phyloP scores from a whole-genome alignment of 352 stramenopile genomes.

The Phytophthora sp. region DNA sequence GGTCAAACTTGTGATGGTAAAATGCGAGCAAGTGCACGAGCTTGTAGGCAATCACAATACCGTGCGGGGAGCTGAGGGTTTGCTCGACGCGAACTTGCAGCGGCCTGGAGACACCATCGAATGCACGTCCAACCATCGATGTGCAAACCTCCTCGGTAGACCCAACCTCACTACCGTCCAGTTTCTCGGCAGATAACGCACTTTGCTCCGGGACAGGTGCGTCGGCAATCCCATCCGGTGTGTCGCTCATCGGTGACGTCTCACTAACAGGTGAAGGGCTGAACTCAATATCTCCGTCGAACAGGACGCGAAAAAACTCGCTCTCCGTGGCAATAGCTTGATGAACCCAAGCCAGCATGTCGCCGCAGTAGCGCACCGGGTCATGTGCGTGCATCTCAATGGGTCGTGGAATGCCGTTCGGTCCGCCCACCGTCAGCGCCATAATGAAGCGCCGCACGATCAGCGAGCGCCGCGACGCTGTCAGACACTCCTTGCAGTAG shows the following conservation, averaged over 20 bases:
- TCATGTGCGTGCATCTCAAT: slow-evolving; percentile 91
- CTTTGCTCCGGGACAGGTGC: not conserved
- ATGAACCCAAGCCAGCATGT: slow-evolving; percentile 92
- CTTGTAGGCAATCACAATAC: slow-evolving; percentile 67
- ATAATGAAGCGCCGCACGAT: slow-evolving; percentile 80
- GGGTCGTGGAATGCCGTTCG: slow-evolving; percentile 75
- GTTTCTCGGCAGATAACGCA: not conserved
- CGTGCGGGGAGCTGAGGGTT: slow-evolving; percentile 55
- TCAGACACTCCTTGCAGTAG: slow-evolving; percentile 86
- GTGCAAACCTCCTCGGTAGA: slow-evolving; percentile 17
- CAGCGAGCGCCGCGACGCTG: slow-evolving; percentile 51
- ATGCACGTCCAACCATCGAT: slow-evolving; percentile 64
- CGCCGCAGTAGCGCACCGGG: slow-evolving; percentile 84
- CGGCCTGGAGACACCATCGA: slow-evolving; percentile 65
- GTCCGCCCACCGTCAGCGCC: slow-evolving; percentile 73
- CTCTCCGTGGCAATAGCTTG: slow-evolving; percentile 81
- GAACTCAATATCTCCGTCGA: slow-evolving; percentile 63
- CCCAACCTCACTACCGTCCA: not conserved
- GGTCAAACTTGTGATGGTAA: slow-evolving; percentile 65
- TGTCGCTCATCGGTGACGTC: not conserved
- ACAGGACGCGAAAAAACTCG: slow-evolving; percentile 84
- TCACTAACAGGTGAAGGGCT: slow-evolving; percentile 11
- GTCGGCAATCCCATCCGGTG: not conserved
- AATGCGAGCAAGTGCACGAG: slow-evolving; percentile 73
- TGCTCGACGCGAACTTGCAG: slow-evolving; percentile 75